These are phyloP conservation scores for Elaphomyces granulatus DNA, from an alignment of 495 filamentous ascomycete species.

Conservation along the genomic window DNA sequence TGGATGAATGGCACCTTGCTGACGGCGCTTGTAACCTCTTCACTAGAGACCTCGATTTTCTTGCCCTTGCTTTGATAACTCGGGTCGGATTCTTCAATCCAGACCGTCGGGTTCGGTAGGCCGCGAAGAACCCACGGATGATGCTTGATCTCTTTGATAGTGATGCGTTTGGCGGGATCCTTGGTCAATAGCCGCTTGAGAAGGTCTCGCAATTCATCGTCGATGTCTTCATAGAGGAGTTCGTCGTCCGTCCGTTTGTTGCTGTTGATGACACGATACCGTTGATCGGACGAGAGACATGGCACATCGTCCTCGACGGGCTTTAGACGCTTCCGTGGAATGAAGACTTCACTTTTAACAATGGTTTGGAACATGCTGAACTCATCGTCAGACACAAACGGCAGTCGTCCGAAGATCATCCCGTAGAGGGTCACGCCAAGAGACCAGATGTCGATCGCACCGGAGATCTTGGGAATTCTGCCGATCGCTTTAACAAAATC, in stretches of 20 bases:
- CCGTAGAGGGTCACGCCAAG: constrained; percentile 92
- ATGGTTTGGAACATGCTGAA: constrained; percentile 84
- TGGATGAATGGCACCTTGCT: constrained; percentile 78
- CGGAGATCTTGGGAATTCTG: constrained; percentile 40
- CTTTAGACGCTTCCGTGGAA: constrained; percentile 64
- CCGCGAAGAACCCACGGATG: constrained; percentile 90
- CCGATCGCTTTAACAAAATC: constrained; percentile 34
- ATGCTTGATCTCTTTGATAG: constrained; percentile 81
- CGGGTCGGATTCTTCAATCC: constrained; percentile 92
- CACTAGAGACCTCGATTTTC: constrained; percentile 82
- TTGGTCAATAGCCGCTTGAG: constrained; percentile 72
- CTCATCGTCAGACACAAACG: constrained; percentile 82
- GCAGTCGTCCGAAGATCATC: constrained; percentile 81
- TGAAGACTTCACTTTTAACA: constrained; percentile 76
- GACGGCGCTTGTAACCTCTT: constrained; percentile 81
- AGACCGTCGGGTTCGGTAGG: constrained; percentile 55
- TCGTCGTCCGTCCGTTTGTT: constrained; percentile 50
- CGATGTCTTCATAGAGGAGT: constrained; percentile 72
- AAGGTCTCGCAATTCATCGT: constrained; percentile 67
- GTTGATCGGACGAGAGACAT: constrained; percentile 21
- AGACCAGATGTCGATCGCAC: constrained; percentile 91
- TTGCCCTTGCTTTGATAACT: constrained; percentile 64
- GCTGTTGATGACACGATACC: constrained; percentile 17
- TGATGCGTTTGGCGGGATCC: constrained; percentile 76
- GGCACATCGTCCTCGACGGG: constrained; percentile 50